A percentile compares a stretch with the other conserved stretches of the same genome.
phyloP scores from a whole-genome alignment of 257 asterid species.

The Jasminum sambac region DNA sequence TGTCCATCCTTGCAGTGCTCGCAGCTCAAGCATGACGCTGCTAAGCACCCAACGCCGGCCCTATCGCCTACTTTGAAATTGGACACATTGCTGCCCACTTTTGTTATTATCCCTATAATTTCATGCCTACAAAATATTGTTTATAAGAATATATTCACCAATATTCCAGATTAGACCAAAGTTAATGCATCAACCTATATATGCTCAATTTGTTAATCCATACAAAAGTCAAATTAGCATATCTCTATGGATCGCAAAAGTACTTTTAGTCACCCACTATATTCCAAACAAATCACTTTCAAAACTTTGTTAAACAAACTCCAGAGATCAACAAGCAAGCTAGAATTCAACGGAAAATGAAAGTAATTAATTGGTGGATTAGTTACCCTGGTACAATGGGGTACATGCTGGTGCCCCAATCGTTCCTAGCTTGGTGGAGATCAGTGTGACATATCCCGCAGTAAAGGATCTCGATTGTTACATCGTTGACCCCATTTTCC shows the following conservation, averaged over 20 bases:
- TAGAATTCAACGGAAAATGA: too few relatives aligned
- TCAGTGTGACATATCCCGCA: slow-evolving; percentile 58
- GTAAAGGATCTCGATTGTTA: slow-evolving; percentile 39
- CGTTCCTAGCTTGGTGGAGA: slow-evolving; percentile 40
- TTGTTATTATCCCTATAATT: slow-evolving; percentile 66
- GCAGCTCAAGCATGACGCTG: slow-evolving; percentile 75
- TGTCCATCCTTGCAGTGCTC: slow-evolving; percentile 60
- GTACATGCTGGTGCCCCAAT: slow-evolving; percentile 49
- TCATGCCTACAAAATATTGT: slow-evolving; percentile 56
- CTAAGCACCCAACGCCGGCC: slow-evolving; percentile 87
- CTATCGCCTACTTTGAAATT: slow-evolving; percentile 66
- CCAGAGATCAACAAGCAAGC: too few relatives aligned
- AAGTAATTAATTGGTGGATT: not conserved
- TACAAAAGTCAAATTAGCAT: too few relatives aligned
- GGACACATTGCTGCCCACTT: slow-evolving; percentile 74
- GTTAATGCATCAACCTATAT: too few relatives aligned
- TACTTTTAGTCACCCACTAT: too few relatives aligned
- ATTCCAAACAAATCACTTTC: too few relatives aligned
- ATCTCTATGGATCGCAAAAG: too few relatives aligned
- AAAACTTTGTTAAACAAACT: too few relatives aligned
- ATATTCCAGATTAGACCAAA: not conserved
- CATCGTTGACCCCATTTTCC: slow-evolving; percentile 45
- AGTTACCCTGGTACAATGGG: slow-evolving; percentile 52
- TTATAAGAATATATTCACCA: not conserved
- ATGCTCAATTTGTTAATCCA: too few relatives aligned